Evolutionary conservation across 2,329 filamentous ascomycete genomes (phyloP), one percentile per base, ranked within the genome.

Genomic region (Penicillium paneum): DNA sequence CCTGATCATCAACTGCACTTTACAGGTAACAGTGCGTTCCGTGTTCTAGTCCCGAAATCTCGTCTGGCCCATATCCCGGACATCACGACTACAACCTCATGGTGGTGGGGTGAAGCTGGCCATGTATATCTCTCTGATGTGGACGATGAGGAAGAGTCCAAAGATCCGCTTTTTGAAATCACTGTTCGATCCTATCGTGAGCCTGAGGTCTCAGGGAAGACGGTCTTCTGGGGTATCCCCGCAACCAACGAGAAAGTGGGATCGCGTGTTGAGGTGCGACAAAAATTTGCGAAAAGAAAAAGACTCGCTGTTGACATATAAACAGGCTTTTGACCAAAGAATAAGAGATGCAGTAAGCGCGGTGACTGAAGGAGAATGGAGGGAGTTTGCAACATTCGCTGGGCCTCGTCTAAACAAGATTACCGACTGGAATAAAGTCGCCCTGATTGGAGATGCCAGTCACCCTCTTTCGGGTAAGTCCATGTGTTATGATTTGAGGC

Each of bases 371-470:
- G 69, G 73, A 1, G 57, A 61, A 17, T 80, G 78, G 78, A 72
- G 73, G 24, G 77, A 80, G 46, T 80, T 80, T 38, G 73, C 78
- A 4, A 74, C 77, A 0, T 80, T 79, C 50, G 72, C 78, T 1
- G 78, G 78, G 0, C 77, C 77, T 1, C 73, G 77, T 34, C 59
- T 80, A 17, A 57, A 70, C 8, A 66, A 65, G 2, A 64, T 80
- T 3, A 74, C 65, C 1, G 74, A 67, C 3, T 79, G 75, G 69
- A 66, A 74, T 39, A 76, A 75, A 48, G 61, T 82, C 3, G 81
- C 78, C 6, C 71, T 83, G 4, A 74, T 83, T 0, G 81, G 81
- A 8, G 81, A 84, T 58, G 76, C 80, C 0, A 83, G 79, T 1
- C 81, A 84, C 62, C 79, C 81, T 0, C 71, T 82, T 0, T 80